Evolutionary conservation across 441 rosid species (phyloP).

Genomic region (Adansonia rubrostipa): DNA sequence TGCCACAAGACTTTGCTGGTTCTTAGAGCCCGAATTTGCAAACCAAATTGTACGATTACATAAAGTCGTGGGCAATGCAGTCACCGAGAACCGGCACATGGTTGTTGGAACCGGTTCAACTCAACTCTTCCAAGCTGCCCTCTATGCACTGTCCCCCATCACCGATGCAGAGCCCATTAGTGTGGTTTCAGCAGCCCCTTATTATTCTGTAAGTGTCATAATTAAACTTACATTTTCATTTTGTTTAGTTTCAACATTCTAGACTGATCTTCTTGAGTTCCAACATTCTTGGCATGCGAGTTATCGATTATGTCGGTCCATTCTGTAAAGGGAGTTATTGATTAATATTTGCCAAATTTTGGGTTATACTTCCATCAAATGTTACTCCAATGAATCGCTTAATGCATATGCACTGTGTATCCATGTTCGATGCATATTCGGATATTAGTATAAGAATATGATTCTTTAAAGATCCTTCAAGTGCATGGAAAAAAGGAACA

Average conservation of each 20-base stretch:
- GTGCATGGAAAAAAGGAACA: too few species aligned
- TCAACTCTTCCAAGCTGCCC: conserved; percentile 82
- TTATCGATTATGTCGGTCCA: not conserved
- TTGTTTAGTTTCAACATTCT: not conserved
- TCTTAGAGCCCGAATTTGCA: conserved; percentile 76
- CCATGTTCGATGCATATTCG: too few species aligned
- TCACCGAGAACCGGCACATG: conserved; percentile 59
- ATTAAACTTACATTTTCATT: not conserved
- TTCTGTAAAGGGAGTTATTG: too few species aligned
- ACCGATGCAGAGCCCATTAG: conserved; percentile 61
- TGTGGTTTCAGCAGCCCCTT: conserved; percentile 86
- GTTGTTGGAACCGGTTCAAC: conserved; percentile 94
- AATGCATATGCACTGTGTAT: not conserved
- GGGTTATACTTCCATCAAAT: not conserved
- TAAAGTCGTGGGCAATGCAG: conserved; percentile 76
- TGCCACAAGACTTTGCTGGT: conserved; percentile 73
- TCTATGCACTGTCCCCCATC: conserved; percentile 73
- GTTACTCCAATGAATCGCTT: not conserved
- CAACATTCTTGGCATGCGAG: too few species aligned
- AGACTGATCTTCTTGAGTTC: not conserved
- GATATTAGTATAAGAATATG: too few species aligned
- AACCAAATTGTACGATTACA: conserved; percentile 68
- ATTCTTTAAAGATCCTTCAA: too few species aligned
- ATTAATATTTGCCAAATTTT: not conserved
- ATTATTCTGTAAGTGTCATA: conserved; percentile 59